Percentiles rank a stretch among this genome's conserved stretches.
These are phyloP conservation scores for Rhodotorula glutinis DNA, from an alignment of 1,284 basidiomycete species.

Conservation along the genomic window DNA sequence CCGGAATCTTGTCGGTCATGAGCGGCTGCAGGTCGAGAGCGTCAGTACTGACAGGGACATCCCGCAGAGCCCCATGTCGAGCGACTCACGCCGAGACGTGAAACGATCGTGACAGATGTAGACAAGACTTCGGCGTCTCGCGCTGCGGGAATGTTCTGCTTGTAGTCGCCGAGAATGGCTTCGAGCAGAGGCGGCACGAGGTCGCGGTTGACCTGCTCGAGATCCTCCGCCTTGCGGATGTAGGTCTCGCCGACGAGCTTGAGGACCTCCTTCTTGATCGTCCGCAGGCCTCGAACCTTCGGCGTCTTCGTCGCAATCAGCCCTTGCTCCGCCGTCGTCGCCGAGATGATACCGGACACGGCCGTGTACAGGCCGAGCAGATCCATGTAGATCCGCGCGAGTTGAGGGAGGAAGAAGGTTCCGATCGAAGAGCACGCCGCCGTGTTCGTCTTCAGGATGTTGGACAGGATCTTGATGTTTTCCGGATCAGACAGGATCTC, in stretches of 20 bases:
- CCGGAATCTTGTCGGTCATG: slow-evolving; percentile 90
- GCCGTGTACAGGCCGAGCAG: slow-evolving; percentile 98
- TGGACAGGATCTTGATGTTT: slow-evolving; percentile 95
- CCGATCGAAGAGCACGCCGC: slow-evolving; percentile 97
- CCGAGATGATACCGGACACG: slow-evolving; percentile 95
- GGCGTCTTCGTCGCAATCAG: slow-evolving; percentile 94
- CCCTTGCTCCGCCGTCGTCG: slow-evolving; percentile 83
- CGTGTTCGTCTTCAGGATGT: slow-evolving; percentile 98
- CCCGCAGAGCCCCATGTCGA: too few relatives aligned
- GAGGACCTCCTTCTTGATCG: slow-evolving; percentile 98
- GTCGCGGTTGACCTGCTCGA: slow-evolving; percentile 84
- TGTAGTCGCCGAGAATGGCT: slow-evolving; percentile 95
- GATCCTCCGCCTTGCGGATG: slow-evolving; percentile 79
- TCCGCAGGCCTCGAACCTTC: slow-evolving; percentile 88
- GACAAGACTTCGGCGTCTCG: slow-evolving; percentile 97
- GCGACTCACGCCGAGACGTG: slow-evolving; percentile 70
- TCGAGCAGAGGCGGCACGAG: slow-evolving; percentile 95
- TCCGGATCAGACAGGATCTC: slow-evolving; percentile 87
- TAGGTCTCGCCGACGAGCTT: slow-evolving; percentile 92
- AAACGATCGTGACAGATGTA: slow-evolving; percentile 95
- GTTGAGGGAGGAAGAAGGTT: slow-evolving; percentile 93
- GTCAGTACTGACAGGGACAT: background rate
- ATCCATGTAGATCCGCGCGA: slow-evolving; percentile 93
- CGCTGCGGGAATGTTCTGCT: slow-evolving; percentile 86
- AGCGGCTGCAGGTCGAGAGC: slow-evolving; percentile 56